Conservation (phyloP, 106 monocot genomes). For the Dactylorhiza incarnata region DNA sequence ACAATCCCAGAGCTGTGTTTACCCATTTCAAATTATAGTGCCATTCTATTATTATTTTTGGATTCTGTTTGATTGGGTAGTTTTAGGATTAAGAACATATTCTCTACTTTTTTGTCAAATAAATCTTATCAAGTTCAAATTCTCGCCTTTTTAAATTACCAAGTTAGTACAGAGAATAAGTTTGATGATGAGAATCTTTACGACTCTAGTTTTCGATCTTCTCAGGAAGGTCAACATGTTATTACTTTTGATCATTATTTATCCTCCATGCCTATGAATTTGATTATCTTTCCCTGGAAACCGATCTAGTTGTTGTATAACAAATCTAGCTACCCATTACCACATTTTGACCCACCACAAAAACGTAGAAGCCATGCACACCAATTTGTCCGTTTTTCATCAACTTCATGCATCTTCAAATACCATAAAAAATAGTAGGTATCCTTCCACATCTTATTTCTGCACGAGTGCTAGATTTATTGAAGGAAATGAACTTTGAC, state of each 20-base stretch:
- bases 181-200: background rate
- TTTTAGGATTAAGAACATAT: background rate
- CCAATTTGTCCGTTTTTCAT: too few species aligned
- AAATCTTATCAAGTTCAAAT: background rate
- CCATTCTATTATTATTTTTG: background rate
- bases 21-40: background rate
- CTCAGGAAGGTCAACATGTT: background rate
- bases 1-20: background rate
- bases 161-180: background rate
- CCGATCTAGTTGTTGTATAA: too few species aligned
- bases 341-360: too few species aligned
- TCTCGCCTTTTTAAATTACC: background rate
- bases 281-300: background rate
- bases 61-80: background rate
- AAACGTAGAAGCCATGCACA: too few species aligned
- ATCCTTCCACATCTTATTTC: too few species aligned
- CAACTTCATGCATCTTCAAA: too few species aligned
- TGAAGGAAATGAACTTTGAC: too few species aligned
- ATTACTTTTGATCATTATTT: conserved; percentile 2
- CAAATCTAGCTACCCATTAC: too few species aligned
- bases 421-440: too few species aligned
- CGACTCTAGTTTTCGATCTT: background rate
- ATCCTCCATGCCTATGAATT: background rate
- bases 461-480: too few species aligned
- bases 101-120: background rate